A percentile compares a stretch with the other conserved stretches of the same genome.
These are phyloP conservation scores for Penicillium fimorum DNA, from an alignment of 495 filamentous ascomycete species.

Conservation along the genomic window DNA sequence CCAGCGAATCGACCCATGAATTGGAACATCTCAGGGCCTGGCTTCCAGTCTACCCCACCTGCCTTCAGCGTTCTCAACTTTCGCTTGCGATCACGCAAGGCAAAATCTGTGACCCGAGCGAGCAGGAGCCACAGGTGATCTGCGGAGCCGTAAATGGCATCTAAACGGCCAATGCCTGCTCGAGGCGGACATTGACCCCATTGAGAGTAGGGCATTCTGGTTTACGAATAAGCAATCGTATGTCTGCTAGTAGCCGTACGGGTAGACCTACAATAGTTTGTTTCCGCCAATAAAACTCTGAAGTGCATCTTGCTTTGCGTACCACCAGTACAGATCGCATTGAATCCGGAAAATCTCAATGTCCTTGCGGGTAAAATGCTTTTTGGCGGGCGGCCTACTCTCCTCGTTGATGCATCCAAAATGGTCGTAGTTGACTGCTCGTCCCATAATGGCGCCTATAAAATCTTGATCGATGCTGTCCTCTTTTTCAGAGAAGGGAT, in stretches of 20 bases:
- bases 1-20: slow-evolving; percentile 44
- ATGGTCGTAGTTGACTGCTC: slow-evolving; percentile 45
- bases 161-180: slow-evolving; percentile 71
- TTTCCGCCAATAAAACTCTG: slow-evolving; percentile 89
- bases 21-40: slow-evolving; percentile 49
- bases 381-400: slow-evolving; percentile 18
- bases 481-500: slow-evolving; percentile 48
- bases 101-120: slow-evolving; percentile 79
- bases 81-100: slow-evolving; percentile 70
- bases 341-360: slow-evolving; percentile 76
- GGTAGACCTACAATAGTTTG: slow-evolving; percentile 67
- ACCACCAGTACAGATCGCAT: slow-evolving; percentile 96
- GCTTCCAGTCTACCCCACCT: slow-evolving; percentile 58
- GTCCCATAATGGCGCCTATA: slow-evolving; percentile 46
- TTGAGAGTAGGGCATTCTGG: slow-evolving; percentile 71
- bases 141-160: slow-evolving; percentile 80
- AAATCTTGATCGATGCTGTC: slow-evolving; percentile 40
- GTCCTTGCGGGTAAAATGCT: slow-evolving; percentile 63
- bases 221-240: slow-evolving; percentile 8
- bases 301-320: slow-evolving; percentile 85
- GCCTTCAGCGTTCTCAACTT: slow-evolving; percentile 59
- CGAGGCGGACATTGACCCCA: slow-evolving; percentile 87
- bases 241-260: background rate
- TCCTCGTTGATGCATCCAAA: slow-evolving; percentile 43
- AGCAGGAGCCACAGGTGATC: slow-evolving; percentile 84